Evolutionary conservation across 495 filamentous ascomycete genomes (phyloP).

Genomic region (Penicillium canescens): DNA sequence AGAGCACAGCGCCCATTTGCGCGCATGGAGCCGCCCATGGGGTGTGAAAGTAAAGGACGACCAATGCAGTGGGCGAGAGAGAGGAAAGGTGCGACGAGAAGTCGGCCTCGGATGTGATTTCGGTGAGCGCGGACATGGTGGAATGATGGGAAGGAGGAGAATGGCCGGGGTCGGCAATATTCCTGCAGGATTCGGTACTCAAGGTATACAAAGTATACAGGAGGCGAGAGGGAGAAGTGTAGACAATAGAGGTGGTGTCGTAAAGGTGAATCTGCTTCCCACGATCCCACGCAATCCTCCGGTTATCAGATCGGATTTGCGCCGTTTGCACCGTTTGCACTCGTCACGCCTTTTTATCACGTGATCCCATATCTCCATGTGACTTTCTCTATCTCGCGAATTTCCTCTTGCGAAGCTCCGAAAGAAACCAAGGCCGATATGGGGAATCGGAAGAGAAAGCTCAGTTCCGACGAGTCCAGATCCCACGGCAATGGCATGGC

Average conservation of each 20-base stretch:
- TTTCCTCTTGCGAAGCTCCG: not conserved
- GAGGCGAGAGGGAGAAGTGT: not conserved
- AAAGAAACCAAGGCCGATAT: conserved; percentile 13
- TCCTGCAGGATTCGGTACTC: not conserved
- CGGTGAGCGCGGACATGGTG: conserved; percentile 69
- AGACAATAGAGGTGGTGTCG: not conserved
- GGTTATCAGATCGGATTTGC: conserved; percentile 31
- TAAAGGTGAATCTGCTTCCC: no score
- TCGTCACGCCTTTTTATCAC: not conserved
- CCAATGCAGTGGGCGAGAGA: conserved; percentile 64
- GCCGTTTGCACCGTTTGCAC: not conserved
- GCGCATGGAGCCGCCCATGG: conserved; percentile 96
- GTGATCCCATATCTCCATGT: conserved; percentile 19
- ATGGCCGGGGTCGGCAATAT: not conserved
- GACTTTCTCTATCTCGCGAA: conserved; percentile 1
- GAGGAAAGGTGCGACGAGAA: conserved; percentile 66
- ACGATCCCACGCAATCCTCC: conserved; percentile 27
- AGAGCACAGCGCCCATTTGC: conserved; percentile 87
- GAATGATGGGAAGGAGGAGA: conserved; percentile 12
- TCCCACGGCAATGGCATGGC: conserved; percentile 30
- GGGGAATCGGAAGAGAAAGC: conserved; percentile 38
- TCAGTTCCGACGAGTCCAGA: conserved; percentile 20
- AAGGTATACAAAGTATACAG: not conserved
- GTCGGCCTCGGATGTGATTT: conserved; percentile 66
- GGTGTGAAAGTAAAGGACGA: conserved; percentile 90